Evolutionary conservation across 371 early-diverging fungal species (phyloP).

Genomic region (Thermomucor indicae-seudaticae): DNA sequence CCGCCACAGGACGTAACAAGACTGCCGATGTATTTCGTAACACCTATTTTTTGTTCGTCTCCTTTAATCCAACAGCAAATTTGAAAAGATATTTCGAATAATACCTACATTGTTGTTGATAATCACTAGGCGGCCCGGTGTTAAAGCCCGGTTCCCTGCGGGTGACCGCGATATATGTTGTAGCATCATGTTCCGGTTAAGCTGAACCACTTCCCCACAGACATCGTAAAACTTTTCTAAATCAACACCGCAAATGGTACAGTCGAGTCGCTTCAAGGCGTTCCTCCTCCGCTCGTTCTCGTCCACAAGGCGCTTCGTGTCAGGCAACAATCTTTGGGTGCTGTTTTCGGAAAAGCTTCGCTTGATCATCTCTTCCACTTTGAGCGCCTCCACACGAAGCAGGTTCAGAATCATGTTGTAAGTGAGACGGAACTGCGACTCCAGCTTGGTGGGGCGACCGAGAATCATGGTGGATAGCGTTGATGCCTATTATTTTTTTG

Average conservation of each 20-base stretch:
- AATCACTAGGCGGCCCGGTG: slow-evolving; percentile 69
- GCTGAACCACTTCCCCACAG: slow-evolving; percentile 51
- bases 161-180: slow-evolving; percentile 58
- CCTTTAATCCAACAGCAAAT: neutral
- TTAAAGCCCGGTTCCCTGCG: slow-evolving; percentile 59
- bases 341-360: slow-evolving; percentile 94
- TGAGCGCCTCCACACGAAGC: slow-evolving; percentile 94
- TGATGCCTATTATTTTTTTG: slow-evolving; percentile 27
- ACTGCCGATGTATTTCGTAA: slow-evolving; percentile 69
- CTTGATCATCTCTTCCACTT: slow-evolving; percentile 98
- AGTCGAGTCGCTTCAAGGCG: slow-evolving; percentile 65
- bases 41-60: slow-evolving; percentile 20
- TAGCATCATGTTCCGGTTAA: slow-evolving; percentile 56
- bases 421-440: slow-evolving; percentile 96
- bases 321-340: slow-evolving; percentile 78
- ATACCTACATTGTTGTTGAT: slow-evolving; percentile 59
- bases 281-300: slow-evolving; percentile 58
- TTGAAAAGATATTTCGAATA: neutral
- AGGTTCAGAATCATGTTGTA: slow-evolving; percentile 99
- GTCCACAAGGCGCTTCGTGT: slow-evolving; percentile 57
- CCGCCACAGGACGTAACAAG: slow-evolving; percentile 49
- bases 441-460: slow-evolving; percentile 87
- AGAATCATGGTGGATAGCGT: slow-evolving; percentile 77
- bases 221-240: slow-evolving; percentile 70
- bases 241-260: slow-evolving; percentile 80